Conservation (phyloP, 164 flowering plant species). For the Protea cynaroides region DNA sequence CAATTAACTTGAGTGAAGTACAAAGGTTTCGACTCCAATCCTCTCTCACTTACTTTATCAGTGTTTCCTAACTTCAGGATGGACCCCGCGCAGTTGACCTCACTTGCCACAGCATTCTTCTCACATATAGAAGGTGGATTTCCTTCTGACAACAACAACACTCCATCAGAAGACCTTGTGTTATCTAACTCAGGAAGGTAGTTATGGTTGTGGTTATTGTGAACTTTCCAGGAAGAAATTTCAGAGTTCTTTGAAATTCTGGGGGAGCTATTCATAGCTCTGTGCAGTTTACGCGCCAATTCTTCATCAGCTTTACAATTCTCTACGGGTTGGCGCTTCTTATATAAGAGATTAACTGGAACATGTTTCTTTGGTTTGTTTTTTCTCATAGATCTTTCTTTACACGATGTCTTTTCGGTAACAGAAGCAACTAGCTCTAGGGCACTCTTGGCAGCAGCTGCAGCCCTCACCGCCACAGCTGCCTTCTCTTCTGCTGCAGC, state of each 20-base stretch:
- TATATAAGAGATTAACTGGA: conserved; percentile 61
- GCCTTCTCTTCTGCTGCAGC: conserved; percentile 86
- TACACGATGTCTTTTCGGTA: conserved; percentile 29
- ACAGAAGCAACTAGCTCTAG: conserved; percentile 57
- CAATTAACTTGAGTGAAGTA: conserved; percentile 21
- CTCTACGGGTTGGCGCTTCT: conserved; percentile 32
- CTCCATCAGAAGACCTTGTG: conserved; percentile 23
- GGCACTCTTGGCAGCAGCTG: conserved; percentile 80
- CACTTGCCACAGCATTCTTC: conserved; percentile 28
- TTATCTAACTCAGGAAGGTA: conserved; percentile 24
- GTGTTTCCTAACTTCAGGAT: conserved; percentile 14
- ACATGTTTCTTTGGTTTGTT: conserved; percentile 77
- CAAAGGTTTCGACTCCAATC: background rate
- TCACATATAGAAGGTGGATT: conserved; percentile 23
- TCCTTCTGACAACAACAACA: conserved; percentile 20
- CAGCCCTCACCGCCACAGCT: conserved; percentile 65
- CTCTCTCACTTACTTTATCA: conserved; percentile 27
- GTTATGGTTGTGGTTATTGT: conserved; percentile 46
- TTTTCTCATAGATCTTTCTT: conserved; percentile 36
- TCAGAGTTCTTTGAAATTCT: conserved; percentile 49
- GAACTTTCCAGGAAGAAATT: conserved; percentile 34
- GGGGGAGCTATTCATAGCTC: conserved; percentile 76
- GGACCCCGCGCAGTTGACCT: conserved; percentile 21
- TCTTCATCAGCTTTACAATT: conserved; percentile 62
- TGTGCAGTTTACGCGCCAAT: conserved; percentile 66